Evolutionary conservation across 768 basidiomycete genomes (phyloP), one percentile per base, ranked within the genome.

Genomic region (Suillus subluteus): DNA sequence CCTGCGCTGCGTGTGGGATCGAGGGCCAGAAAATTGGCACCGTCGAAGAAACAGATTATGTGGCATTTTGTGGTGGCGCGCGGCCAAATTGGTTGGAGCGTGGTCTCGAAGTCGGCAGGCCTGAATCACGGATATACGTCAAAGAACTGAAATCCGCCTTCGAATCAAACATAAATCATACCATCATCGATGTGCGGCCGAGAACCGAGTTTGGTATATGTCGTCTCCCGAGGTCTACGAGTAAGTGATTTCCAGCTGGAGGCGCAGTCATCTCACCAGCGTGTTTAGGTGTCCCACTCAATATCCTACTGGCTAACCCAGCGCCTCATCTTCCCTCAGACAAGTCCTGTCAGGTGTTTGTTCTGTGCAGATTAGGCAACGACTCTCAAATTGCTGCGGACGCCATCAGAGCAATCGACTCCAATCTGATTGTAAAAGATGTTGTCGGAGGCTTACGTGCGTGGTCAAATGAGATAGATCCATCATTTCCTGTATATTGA

Each of bases 341-440:
- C 48, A 58, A 66, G 35, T 63, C 67, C 23, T 74, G 69, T 12
- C 75, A 81, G 11, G 58, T 74, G 21, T 88, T 88, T 67, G 79
- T 98, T 21, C 77, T 98, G 35, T 99, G 96, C 77, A 85, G 94
- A 38, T 81, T 95, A 26, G 96, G 97, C 6, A 99, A 98, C 73
- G 97, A 98, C 76, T 97, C 95, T 1, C 93, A 95, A 75, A 85
- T 94, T 23, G 97, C 96, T 38, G 95, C 88, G 0, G 82, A 88
- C 43, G 80, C 78, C 9, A 71, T 73, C 58, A 71, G 67, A 26
- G 75, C 72, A 56, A n/a, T 69, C 9, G 67, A 66, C 41, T 70
- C 73, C 16, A 72, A 62, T 3, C 67, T 73, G 6, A 71, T 79
- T 43, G 80, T 92, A 21, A 86, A 81, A 71, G 91, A 97, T 76